These are phyloP conservation scores for Cyberlindnera xylosilytica DNA, from an alignment of 805 yeast species.

Conservation along the genomic window DNA sequence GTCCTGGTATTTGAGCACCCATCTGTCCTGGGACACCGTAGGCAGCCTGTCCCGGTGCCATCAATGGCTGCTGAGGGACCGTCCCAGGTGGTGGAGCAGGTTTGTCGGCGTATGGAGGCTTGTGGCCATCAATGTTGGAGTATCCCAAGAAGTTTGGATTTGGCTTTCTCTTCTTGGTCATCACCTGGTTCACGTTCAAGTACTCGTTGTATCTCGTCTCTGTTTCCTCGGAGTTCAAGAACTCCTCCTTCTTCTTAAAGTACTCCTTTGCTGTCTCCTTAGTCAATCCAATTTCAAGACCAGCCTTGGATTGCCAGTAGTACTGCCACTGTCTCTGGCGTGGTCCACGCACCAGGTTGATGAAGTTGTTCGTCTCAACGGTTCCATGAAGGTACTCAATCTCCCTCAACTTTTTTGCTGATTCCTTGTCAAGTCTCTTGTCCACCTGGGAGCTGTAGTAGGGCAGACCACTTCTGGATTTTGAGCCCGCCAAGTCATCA, in stretches of 20 bases:
- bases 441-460: conserved; percentile 31
- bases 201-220: conserved; percentile 35
- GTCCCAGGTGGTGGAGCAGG: conserved; percentile 13
- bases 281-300: conserved; percentile 34
- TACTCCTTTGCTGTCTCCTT: conserved; percentile 25
- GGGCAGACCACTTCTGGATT: conserved; percentile 41
- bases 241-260: conserved; percentile 30
- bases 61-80: neutral
- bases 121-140: conserved; percentile 41
- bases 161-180: conserved; percentile 42
- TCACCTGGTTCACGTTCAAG: conserved; percentile 40
- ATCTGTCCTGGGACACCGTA: neutral
- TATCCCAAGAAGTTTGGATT: conserved; percentile 47
- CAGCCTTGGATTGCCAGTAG: conserved; percentile 44
- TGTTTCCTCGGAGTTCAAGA: conserved; percentile 29
- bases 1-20: neutral
- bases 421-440: conserved; percentile 30
- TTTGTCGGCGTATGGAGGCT: conserved; percentile 39
- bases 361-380: conserved; percentile 42
- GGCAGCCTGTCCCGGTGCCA: neutral
- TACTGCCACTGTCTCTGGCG: conserved; percentile 46
- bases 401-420: conserved; percentile 39
- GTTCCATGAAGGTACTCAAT: conserved; percentile 49
- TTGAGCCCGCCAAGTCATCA: conserved; percentile 18
- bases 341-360: conserved; percentile 39